Conservation (phyloP, 208 protist genomes). For the Jaenimonas drosophilae region DNA sequence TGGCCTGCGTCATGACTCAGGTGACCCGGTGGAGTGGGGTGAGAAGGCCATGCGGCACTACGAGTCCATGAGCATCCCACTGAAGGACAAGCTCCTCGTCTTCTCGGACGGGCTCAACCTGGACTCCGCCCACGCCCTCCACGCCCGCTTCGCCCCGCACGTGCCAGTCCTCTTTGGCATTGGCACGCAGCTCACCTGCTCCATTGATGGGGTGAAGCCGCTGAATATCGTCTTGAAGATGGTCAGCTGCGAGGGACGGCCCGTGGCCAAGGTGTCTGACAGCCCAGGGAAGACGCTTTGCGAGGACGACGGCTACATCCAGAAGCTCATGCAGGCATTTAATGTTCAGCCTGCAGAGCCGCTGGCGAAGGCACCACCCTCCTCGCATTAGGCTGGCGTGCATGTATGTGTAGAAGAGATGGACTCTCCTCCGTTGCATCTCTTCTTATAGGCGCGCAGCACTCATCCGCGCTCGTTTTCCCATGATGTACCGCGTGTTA, state of each 20-base stretch:
- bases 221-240: constrained; percentile 90
- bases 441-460: too few species aligned
- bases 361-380: too few species aligned
- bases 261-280: constrained; percentile 85
- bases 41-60: constrained; percentile 75
- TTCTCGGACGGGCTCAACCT: constrained; percentile 86
- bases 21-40: constrained; percentile 63
- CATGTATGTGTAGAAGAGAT: too few species aligned
- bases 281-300: constrained; percentile 73
- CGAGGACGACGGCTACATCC: constrained; percentile 41
- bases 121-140: constrained; percentile 37
- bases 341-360: too few species aligned
- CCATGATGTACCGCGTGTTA: too few species aligned
- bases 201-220: constrained; percentile 50
- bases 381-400: too few species aligned
- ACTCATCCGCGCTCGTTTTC: too few species aligned
- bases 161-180: constrained; percentile 76
- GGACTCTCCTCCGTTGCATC: too few species aligned
- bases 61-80: constrained; percentile 57
- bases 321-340: constrained; percentile 50
- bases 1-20: constrained; percentile 79
- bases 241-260: constrained; percentile 75
- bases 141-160: constrained; percentile 44
- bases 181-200: constrained; percentile 80
- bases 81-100: constrained; percentile 64